These are phyloP conservation scores for Ogataea polymorpha DNA, from an alignment of 805 yeast genomes.

Conservation along the genomic window DNA sequence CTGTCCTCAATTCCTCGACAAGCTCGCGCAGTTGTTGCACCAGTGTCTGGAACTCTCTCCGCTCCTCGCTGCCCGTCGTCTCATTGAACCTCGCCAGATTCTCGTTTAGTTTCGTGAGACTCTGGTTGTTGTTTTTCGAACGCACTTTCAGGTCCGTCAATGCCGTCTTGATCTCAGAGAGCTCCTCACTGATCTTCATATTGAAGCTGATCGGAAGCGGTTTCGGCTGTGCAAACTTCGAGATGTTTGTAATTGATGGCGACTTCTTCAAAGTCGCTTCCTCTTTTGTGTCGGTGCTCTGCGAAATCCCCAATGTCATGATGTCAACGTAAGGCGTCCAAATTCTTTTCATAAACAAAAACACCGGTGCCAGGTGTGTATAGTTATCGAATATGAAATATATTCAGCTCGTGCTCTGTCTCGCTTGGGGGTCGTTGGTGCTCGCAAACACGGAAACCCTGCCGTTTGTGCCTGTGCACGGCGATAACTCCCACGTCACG, in stretches of 20 bases:
- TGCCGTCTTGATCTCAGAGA: conserved; percentile 16
- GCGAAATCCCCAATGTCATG: conserved; percentile 8
- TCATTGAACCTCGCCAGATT: conserved; percentile 20
- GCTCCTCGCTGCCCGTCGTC: conserved; percentile 5
- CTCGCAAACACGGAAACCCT: conserved; percentile 24
- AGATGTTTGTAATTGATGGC: conserved; percentile 20
- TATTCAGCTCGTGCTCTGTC: neutral
- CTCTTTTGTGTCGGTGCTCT: conserved; percentile 3
- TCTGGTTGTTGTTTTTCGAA: conserved; percentile 20
- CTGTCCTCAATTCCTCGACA: neutral
- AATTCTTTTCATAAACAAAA: conserved; percentile 13
- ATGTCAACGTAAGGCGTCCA: conserved; percentile 8
- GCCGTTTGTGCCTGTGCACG: conserved; percentile 3
- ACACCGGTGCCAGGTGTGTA: conserved; percentile 12
- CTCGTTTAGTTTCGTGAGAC: conserved; percentile 20
- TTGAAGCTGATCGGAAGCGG: conserved; percentile 23
- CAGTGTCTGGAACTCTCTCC: neutral
- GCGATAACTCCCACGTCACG: neutral
- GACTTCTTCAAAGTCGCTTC: conserved; percentile 17
- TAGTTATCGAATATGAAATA: conserved; percentile 1
- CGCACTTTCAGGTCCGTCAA: conserved; percentile 21
- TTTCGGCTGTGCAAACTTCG: conserved; percentile 21
- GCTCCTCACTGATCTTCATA: conserved; percentile 22
- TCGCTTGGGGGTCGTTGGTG: neutral
- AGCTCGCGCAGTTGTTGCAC: conserved; percentile 1